These are phyloP conservation scores for Musa schizocarpa DNA, from an alignment of 176 grass and related monocot species.

Conservation along the genomic window DNA sequence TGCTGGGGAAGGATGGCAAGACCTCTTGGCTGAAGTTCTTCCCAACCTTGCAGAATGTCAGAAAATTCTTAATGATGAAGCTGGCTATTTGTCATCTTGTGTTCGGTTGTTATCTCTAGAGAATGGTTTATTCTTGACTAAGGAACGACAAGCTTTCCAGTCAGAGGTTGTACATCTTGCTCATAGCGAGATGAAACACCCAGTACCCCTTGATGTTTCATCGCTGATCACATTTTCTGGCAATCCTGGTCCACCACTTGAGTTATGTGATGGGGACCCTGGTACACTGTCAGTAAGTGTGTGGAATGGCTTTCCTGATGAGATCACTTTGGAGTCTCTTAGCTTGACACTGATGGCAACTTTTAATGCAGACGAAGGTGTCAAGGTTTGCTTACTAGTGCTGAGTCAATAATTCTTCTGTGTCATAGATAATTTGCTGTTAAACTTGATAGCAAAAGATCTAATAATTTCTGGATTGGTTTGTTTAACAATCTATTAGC, in stretches of 20 bases:
- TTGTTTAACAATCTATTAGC: not conserved
- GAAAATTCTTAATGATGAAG: constrained; percentile 89
- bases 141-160: constrained; percentile 85
- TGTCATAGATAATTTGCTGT: not conserved
- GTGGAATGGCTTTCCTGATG: constrained; percentile 90
- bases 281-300: constrained; percentile 67
- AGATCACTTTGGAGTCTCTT: constrained; percentile 79
- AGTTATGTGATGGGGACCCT: constrained; percentile 96
- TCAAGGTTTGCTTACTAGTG: constrained; percentile 60
- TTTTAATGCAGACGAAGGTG: constrained; percentile 70
- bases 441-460: not conserved
- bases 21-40: constrained; percentile 80
- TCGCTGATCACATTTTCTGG: constrained; percentile 88
- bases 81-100: constrained; percentile 83
- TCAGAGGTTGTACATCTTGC: constrained; percentile 89
- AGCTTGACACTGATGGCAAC: constrained; percentile 72
- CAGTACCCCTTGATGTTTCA: constrained; percentile 92
- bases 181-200: constrained; percentile 90
- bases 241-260: constrained; percentile 58
- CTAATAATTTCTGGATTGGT: not conserved
- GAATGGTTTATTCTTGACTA: constrained; percentile 61
- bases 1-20: constrained; percentile 94
- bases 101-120: constrained; percentile 82
- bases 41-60: constrained; percentile 94
- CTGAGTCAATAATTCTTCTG: not conserved